Percentiles rank a stretch among this genome's conserved stretches.
Conservation (phyloP, 192 early-diverging fungal species). For the Backusella circina region DNA sequence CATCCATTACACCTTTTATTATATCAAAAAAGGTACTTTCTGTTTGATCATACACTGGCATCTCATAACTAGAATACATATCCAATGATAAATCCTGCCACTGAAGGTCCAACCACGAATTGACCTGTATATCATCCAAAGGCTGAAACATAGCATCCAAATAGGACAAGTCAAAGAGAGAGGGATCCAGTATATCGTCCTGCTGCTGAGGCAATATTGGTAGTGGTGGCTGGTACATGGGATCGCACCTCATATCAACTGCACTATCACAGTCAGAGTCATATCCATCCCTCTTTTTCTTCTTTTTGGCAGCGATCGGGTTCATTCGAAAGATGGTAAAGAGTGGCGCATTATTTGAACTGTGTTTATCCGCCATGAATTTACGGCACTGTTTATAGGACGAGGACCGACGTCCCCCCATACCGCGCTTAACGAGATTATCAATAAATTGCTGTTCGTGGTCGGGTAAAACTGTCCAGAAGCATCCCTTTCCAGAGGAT, state of each 20-base stretch:
- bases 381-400: not conserved
- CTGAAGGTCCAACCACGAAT: not conserved
- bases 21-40: not conserved
- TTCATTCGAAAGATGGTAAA: constrained; percentile 25
- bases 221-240: not conserved
- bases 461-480: constrained; percentile 49
- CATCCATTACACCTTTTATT: too few species aligned
- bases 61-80: not conserved
- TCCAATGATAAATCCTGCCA: not conserved
- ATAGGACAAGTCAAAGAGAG: not conserved
- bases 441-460: constrained; percentile 26
- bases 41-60: not conserved
- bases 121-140: not conserved
- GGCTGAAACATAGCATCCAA: not conserved
- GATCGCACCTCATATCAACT: not conserved
- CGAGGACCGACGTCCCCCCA: not conserved
- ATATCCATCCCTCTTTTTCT: not conserved
- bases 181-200: not conserved
- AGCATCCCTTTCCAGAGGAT: constrained; percentile 58
- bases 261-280: constrained; percentile 13
- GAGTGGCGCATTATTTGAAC: constrained; percentile 3
- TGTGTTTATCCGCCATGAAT: not conserved
- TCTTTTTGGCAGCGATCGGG: not conserved
- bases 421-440: constrained; percentile 14
- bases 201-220: not conserved